A percentile compares a stretch with the other conserved stretches of the same genome.
Conservation (phyloP, 2,329 filamentous ascomycete genomes). For the Epichloe brachyelytri region DNA sequence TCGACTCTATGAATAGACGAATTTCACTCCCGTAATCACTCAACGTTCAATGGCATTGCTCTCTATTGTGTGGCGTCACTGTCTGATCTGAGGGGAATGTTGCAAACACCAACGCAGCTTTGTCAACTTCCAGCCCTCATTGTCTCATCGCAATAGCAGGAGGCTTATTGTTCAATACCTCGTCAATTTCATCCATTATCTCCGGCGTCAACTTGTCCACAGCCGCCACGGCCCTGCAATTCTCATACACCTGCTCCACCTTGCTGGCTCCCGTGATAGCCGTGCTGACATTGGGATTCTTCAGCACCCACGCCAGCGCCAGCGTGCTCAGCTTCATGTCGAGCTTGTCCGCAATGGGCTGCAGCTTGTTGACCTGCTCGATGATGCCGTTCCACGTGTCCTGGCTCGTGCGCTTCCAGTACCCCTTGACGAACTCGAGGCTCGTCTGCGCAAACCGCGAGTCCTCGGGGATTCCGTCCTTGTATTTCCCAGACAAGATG, state of each 20-base stretch:
- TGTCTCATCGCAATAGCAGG: slow-evolving; percentile 25
- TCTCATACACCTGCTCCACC: slow-evolving; percentile 47
- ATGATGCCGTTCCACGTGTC: slow-evolving; percentile 43
- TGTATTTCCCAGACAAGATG: slow-evolving; percentile 55
- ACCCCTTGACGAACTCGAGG: slow-evolving; percentile 42
- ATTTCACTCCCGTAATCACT: background rate
- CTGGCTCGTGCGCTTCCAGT: slow-evolving; percentile 36
- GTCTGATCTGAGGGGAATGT: background rate
- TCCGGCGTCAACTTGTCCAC: slow-evolving; percentile 45
- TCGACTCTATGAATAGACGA: background rate
- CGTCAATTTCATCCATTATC: slow-evolving; percentile 46
- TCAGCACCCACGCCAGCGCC: slow-evolving; percentile 49
- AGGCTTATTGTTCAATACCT: slow-evolving; percentile 45
- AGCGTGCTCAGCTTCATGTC: slow-evolving; percentile 43
- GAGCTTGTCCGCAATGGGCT: slow-evolving; percentile 51
- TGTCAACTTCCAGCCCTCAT: slow-evolving; percentile 5
- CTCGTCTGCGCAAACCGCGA: slow-evolving; percentile 44
- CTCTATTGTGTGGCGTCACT: background rate
- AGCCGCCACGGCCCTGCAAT: slow-evolving; percentile 37
- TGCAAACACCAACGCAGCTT: background rate
- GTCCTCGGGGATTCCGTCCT: slow-evolving; percentile 45
- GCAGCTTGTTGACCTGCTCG: slow-evolving; percentile 44
- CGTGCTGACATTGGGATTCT: slow-evolving; percentile 47
- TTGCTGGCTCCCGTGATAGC: slow-evolving; percentile 49
- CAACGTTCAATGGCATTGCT: background rate